Evolutionary conservation across 2,329 filamentous ascomycete species (phyloP).

Genomic region (Fusarium sororula): DNA sequence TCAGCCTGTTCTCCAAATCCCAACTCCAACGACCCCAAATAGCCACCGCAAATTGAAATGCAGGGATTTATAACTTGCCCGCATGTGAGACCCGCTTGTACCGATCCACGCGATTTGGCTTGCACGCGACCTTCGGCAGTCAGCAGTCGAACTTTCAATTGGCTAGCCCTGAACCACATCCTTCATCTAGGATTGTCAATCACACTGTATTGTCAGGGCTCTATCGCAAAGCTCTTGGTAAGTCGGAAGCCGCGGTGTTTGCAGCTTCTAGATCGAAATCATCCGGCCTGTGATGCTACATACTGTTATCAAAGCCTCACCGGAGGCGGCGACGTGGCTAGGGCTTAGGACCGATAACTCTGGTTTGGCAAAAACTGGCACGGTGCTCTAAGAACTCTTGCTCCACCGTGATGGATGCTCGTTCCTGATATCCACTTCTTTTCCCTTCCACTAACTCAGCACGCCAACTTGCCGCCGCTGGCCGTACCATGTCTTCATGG

Average conservation of each 20-base stretch:
- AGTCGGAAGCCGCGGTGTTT: not conserved
- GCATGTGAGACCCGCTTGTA: slow-evolving; percentile 34
- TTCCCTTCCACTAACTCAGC: slow-evolving; percentile 26
- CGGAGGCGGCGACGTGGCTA: slow-evolving; percentile 28
- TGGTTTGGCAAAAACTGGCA: slow-evolving; percentile 25
- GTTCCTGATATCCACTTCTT: slow-evolving; percentile 37
- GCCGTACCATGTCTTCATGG: slow-evolving; percentile 33
- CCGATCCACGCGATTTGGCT: slow-evolving; percentile 43
- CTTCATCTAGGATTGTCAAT: not conserved
- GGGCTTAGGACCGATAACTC: slow-evolving; percentile 34
- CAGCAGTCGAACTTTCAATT: slow-evolving; percentile 12
- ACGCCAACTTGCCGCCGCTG: slow-evolving; percentile 41
- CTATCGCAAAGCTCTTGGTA: not conserved
- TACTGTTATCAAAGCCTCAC: slow-evolving; percentile 25
- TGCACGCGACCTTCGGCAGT: slow-evolving; percentile 44
- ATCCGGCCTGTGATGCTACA: slow-evolving; percentile 1
- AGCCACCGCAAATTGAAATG: slow-evolving; percentile 35
- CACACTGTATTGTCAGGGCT: slow-evolving; percentile 1
- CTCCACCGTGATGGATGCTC: slow-evolving; percentile 29
- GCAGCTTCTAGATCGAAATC: not conserved
- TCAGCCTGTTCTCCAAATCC: slow-evolving; percentile 17
- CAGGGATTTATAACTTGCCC: slow-evolving; percentile 39
- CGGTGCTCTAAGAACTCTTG: slow-evolving; percentile 12
- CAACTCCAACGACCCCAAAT: slow-evolving; percentile 30
- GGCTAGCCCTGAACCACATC: slow-evolving; percentile 1